phyloP scores from a whole-genome alignment of 768 basidiomycete species.

The Heimioporus sp. region DNA sequence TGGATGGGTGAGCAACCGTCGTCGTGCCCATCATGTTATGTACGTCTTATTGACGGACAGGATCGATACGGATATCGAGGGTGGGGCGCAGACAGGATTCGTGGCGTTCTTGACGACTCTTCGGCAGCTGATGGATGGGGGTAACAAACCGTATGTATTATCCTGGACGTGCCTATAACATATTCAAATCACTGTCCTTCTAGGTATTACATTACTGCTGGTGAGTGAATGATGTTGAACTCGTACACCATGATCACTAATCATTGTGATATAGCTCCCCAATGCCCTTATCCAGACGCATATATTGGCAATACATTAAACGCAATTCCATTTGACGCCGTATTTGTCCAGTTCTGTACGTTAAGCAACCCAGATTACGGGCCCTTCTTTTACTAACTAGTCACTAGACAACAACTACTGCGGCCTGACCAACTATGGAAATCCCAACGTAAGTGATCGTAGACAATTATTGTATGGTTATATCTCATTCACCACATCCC shows the following conservation, averaged over 20 bases:
- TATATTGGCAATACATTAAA: slow-evolving; percentile 42
- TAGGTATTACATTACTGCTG: slow-evolving; percentile 46
- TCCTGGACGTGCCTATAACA: neutral
- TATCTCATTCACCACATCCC: neutral
- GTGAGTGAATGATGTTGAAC: slow-evolving; percentile 3
- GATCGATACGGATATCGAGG: slow-evolving; percentile 51
- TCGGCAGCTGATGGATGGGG: slow-evolving; percentile 28
- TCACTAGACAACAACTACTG: slow-evolving; percentile 47
- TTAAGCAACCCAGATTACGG: neutral
- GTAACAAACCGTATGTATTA: slow-evolving; percentile 23
- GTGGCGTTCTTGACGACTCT: slow-evolving; percentile 31
- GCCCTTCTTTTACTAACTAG: neutral
- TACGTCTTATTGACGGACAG: slow-evolving; percentile 10
- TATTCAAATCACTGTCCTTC: slow-evolving; percentile 1
- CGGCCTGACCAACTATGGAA: slow-evolving; percentile 42
- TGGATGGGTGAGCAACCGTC: slow-evolving; percentile 56
- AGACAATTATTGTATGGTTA: neutral
- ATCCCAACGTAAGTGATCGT: slow-evolving; percentile 34
- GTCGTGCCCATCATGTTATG: neutral
- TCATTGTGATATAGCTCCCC: slow-evolving; percentile 25
- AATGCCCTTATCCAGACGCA: slow-evolving; percentile 51
- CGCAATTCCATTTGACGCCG: slow-evolving; percentile 44
- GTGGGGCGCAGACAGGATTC: slow-evolving; percentile 34
- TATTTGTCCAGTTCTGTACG: slow-evolving; percentile 50
- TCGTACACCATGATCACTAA: neutral